Conservation (phyloP, 192 early-diverging fungal genomes). For the Umbelopsis vinacea region DNA sequence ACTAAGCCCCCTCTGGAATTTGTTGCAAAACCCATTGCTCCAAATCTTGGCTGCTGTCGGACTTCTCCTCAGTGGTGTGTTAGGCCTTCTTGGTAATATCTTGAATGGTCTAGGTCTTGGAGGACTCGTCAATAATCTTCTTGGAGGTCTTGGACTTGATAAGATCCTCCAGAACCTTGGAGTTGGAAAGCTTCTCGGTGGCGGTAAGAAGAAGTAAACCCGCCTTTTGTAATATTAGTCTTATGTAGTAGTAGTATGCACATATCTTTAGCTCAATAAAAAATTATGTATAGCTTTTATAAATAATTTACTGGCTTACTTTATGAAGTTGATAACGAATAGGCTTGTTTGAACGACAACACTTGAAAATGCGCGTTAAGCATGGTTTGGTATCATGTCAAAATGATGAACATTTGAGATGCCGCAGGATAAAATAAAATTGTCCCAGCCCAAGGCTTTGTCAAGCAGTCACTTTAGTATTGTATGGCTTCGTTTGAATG, state of each 20-base stretch:
- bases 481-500: constrained; percentile 5
- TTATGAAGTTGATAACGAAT: too few species aligned
- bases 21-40: constrained; percentile 30
- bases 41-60: constrained; percentile 34
- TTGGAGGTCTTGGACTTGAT: constrained; percentile 30
- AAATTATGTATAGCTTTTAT: too few species aligned
- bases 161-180: constrained; percentile 31
- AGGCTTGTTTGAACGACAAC: too few species aligned
- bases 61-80: constrained; percentile 25
- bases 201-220: constrained; percentile 12
- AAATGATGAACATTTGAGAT: too few species aligned
- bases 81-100: constrained; percentile 29
- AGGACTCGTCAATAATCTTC: constrained; percentile 25
- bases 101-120: constrained; percentile 30
- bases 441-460: too few species aligned
- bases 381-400: background rate
- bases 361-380: too few species aligned
- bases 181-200: constrained; percentile 13
- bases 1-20: constrained; percentile 26
- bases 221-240: too few species aligned
- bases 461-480: background rate
- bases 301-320: too few species aligned
- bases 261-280: too few species aligned
- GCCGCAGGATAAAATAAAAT: too few species aligned
- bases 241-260: too few species aligned